Evolutionary conservation across 768 basidiomycete genomes (phyloP).

Genomic region (Trametes coccinea): DNA sequence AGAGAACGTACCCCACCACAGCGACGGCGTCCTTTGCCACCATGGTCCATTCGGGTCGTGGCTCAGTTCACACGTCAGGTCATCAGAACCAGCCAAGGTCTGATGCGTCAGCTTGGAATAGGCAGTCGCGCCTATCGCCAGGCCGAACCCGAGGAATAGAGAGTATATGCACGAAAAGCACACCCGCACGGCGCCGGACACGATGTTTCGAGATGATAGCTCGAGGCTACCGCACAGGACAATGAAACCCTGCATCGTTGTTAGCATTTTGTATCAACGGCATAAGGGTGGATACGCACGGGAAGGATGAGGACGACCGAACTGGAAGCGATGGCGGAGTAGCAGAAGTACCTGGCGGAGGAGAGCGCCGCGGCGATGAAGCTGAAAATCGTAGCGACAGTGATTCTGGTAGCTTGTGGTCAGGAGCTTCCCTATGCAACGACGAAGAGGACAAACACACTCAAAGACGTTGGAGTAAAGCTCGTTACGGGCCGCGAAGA

Average conservation of each 20-base stretch:
- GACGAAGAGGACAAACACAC: too few relatives aligned
- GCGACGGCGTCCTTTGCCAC: constrained; percentile 71
- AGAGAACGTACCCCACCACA: constrained; percentile 62
- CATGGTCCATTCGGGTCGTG: constrained; percentile 63
- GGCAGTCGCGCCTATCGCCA: constrained; percentile 74
- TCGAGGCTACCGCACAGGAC: constrained; percentile 76
- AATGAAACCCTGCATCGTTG: constrained; percentile 67
- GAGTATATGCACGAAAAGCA: constrained; percentile 81
- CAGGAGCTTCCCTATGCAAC: too few relatives aligned
- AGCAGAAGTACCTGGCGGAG: constrained; percentile 67
- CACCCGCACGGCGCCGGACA: constrained; percentile 80
- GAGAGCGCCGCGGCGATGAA: constrained; percentile 72
- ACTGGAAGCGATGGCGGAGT: constrained; percentile 74
- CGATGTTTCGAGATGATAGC: constrained; percentile 76
- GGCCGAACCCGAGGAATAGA: constrained; percentile 74
- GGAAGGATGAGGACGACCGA: constrained; percentile 82
- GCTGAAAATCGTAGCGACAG: constrained; percentile 75
- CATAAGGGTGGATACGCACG: too few relatives aligned
- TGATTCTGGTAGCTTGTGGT: constrained; percentile 69
- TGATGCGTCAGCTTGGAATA: constrained; percentile 58
- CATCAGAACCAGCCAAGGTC: constrained; percentile 49
- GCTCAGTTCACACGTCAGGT: constrained; percentile 59
- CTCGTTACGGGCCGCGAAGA: constrained; percentile 71
- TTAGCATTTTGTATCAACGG: too few relatives aligned
- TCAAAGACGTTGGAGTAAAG: constrained; percentile 82